Conservation (phyloP, 352 stramenopile species). For the Peronospora belbahrii region DNA sequence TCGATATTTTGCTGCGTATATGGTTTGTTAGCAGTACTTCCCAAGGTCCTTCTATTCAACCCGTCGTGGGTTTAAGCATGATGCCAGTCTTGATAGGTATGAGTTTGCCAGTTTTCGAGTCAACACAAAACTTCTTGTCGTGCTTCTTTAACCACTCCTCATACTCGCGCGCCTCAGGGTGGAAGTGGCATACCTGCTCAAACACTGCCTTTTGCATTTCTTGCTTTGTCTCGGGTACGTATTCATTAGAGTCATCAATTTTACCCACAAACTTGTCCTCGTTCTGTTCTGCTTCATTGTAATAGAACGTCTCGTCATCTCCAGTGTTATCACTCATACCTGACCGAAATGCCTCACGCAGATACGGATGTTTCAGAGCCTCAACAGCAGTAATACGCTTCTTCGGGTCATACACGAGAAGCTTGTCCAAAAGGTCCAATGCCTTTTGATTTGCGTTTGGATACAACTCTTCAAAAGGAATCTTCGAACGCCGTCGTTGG, state of each 20-base stretch:
- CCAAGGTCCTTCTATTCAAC: constrained; percentile 25
- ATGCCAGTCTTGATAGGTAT: constrained; percentile 29
- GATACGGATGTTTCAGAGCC: constrained; percentile 93
- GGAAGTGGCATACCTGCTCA: constrained; percentile 70
- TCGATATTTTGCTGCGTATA: too few species aligned
- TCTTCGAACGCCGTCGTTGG: constrained; percentile 42
- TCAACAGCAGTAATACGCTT: constrained; percentile 86
- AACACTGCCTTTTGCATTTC: constrained; percentile 79
- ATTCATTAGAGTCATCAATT: constrained; percentile 73
- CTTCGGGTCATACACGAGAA: constrained; percentile 59
- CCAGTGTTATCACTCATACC: constrained; percentile 14
- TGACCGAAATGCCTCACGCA: constrained; percentile 62
- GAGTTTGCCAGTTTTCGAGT: constrained; percentile 51
- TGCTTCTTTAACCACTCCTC: constrained; percentile 51
- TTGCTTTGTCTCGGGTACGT: constrained; percentile 43
- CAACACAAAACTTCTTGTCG: constrained; percentile 53
- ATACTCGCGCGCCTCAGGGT: constrained; percentile 57
- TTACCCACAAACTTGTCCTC: constrained; percentile 55
- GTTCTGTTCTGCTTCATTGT: constrained; percentile 41
- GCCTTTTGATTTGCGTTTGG: constrained; percentile 61
- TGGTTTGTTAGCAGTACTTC: too few species aligned
- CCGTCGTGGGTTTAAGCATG: not conserved
- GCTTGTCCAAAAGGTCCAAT: constrained; percentile 64
- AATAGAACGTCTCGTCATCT: constrained; percentile 23
- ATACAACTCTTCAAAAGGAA: constrained; percentile 70